Evolutionary conservation across 176 grass and related monocot species (phyloP).

Genomic region (Rhipidocladum racemiflorum): DNA sequence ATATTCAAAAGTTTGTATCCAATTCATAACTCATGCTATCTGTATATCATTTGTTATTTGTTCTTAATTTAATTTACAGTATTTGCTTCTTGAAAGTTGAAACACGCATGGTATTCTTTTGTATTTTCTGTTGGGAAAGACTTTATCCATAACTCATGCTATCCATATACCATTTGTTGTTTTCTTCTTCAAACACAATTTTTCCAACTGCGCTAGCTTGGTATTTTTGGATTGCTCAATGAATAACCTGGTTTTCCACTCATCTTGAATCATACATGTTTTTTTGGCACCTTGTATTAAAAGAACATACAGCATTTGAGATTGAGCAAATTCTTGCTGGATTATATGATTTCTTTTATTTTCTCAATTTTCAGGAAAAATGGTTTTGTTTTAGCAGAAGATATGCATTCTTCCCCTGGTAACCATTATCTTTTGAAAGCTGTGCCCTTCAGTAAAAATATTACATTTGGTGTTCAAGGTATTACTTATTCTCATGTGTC

Average conservation of each 20-base stretch:
- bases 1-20: neutral
- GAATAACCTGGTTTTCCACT: neutral
- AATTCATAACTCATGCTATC: neutral
- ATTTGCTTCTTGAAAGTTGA: neutral
- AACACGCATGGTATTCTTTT: neutral
- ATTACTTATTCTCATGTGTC: slow-evolving; percentile 12
- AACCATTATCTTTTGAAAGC: slow-evolving; percentile 84
- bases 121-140: neutral
- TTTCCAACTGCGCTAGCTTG: neutral
- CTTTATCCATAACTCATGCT: slow-evolving; percentile 8
- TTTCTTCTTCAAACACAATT: neutral
- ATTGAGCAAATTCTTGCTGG: neutral
- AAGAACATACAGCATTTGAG: neutral
- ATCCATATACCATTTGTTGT: slow-evolving; percentile 12
- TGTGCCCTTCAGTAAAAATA: slow-evolving; percentile 94
- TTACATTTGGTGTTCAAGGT: slow-evolving; percentile 94
- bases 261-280: slow-evolving; percentile 14
- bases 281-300: neutral
- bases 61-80: slow-evolving; percentile 3
- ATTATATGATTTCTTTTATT: neutral
- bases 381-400: slow-evolving; percentile 86
- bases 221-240: neutral
- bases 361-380: slow-evolving; percentile 57
- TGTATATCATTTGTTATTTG: neutral
- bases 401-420: slow-evolving; percentile 70